phyloP scores from a whole-genome alignment of 805 yeast species.

The Spathaspora gorwiae region DNA sequence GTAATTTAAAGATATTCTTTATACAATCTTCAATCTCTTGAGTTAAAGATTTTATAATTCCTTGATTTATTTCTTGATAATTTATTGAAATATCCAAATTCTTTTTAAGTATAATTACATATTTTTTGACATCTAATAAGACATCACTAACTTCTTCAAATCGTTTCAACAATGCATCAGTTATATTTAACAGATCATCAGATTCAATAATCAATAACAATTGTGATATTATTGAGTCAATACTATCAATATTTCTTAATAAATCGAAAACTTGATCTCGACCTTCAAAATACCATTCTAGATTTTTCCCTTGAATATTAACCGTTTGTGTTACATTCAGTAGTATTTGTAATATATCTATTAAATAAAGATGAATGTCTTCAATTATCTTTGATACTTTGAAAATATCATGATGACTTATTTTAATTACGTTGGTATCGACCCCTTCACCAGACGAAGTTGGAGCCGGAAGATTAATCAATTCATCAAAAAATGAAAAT shows the following conservation, averaged over 20 bases:
- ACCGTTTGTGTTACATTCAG: conserved; percentile 6
- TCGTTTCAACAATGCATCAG: conserved; percentile 14
- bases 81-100: conserved; percentile 24
- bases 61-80: conserved; percentile 23
- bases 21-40: conserved; percentile 24
- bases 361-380: conserved; percentile 23
- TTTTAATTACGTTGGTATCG: conserved; percentile 1
- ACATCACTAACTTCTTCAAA: conserved; percentile 24
- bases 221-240: conserved; percentile 22
- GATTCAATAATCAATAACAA: conserved; percentile 15
- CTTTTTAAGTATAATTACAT: conserved; percentile 15
- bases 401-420: conserved; percentile 21
- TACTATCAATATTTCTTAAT: conserved; percentile 14
- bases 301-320: conserved; percentile 3
- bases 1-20: conserved; percentile 11
- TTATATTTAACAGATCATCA: conserved; percentile 5
- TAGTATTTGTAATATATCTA: conserved; percentile 14
- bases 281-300: conserved; percentile 25
- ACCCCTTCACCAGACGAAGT: background rate
- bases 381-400: conserved; percentile 24
- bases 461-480: conserved; percentile 14
- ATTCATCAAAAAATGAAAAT: conserved; percentile 20
- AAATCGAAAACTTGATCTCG: conserved; percentile 16
- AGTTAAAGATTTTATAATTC: conserved; percentile 18
- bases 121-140: conserved; percentile 21